Percentiles rank a stretch among this genome's conserved stretches.
Evolutionary conservation across 2,329 filamentous ascomycete genomes (phyloP).

Genomic region (Ascochyta fabae): DNA sequence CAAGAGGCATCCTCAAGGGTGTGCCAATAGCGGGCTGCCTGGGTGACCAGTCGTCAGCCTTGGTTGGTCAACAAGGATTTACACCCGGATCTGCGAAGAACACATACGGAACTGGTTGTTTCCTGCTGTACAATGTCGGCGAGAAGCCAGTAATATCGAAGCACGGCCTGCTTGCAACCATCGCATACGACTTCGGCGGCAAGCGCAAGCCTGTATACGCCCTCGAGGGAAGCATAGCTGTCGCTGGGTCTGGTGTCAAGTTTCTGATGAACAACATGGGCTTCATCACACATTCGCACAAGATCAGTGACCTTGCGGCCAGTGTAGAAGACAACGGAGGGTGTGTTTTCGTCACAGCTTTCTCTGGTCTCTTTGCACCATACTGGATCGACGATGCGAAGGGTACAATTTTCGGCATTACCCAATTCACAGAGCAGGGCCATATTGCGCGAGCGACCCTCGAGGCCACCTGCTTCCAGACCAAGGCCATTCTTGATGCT

Average conservation of each 20-base stretch:
- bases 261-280: conserved; percentile 69
- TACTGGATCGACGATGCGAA: conserved; percentile 96
- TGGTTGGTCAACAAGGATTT: conserved; percentile 88
- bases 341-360: conserved; percentile 85
- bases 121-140: conserved; percentile 88
- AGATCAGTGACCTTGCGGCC: conserved; percentile 69
- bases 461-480: conserved; percentile 92
- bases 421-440: conserved; percentile 81
- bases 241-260: conserved; percentile 81
- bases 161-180: conserved; percentile 82
- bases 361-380: conserved; percentile 87
- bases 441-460: conserved; percentile 90
- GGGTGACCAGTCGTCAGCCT: conserved; percentile 84
- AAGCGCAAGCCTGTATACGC: conserved; percentile 74
- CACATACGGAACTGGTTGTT: conserved; percentile 89
- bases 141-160: conserved; percentile 83
- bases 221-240: conserved; percentile 82
- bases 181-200: conserved; percentile 83
- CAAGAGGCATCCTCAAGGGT: conserved; percentile 70
- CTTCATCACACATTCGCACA: conserved; percentile 66
- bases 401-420: conserved; percentile 83
- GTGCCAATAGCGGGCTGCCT: conserved; percentile 81
- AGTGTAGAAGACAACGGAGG: conserved; percentile 79
- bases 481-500: conserved; percentile 86
- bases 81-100: conserved; percentile 84